Percentiles rank a stretch among this genome's conserved stretches.
phyloP scores from a whole-genome alignment of 192 early-diverging fungal genomes.

The Dissophora globulifera region DNA sequence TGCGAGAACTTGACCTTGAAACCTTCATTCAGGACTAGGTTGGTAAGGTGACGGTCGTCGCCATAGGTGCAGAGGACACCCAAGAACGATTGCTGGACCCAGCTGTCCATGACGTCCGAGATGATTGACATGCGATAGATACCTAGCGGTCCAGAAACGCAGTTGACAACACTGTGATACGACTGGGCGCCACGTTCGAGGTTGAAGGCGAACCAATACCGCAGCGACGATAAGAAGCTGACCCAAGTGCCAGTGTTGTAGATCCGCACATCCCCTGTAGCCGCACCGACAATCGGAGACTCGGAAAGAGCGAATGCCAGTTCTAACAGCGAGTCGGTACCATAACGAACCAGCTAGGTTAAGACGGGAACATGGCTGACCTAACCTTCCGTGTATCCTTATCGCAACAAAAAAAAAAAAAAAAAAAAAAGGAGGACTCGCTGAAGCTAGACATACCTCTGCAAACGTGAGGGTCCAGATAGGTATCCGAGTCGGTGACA shows the following conservation, averaged over 20 bases:
- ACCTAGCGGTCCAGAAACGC: slow-evolving; percentile 73
- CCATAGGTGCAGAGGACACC: slow-evolving; percentile 72
- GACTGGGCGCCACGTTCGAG: slow-evolving; percentile 71
- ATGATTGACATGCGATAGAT: slow-evolving; percentile 64
- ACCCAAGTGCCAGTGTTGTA: slow-evolving; percentile 64
- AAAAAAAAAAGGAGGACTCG: no score
- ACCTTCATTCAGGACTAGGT: slow-evolving; percentile 59
- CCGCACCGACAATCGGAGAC: slow-evolving; percentile 63
- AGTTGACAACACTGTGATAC: slow-evolving; percentile 67
- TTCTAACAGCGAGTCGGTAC: slow-evolving; percentile 37
- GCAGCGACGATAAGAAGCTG: slow-evolving; percentile 69
- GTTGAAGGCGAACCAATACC: slow-evolving; percentile 76
- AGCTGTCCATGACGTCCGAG: slow-evolving; percentile 61
- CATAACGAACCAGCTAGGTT: background rate
- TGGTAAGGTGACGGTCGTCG: slow-evolving; percentile 72
- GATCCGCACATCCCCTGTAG: slow-evolving; percentile 59
- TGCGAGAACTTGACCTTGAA: slow-evolving; percentile 65
- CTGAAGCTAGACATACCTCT: no score
- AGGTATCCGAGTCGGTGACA: slow-evolving; percentile 72
- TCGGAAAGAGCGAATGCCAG: slow-evolving; percentile 62
- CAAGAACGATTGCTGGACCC: slow-evolving; percentile 65
- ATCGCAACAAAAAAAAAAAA: no score
- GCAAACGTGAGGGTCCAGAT: slow-evolving; percentile 60
- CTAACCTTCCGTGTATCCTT: no score
- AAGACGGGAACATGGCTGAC: no score